phyloP scores from a whole-genome alignment of 176 grass and related monocot species.

The Ananas comosus region DNA sequence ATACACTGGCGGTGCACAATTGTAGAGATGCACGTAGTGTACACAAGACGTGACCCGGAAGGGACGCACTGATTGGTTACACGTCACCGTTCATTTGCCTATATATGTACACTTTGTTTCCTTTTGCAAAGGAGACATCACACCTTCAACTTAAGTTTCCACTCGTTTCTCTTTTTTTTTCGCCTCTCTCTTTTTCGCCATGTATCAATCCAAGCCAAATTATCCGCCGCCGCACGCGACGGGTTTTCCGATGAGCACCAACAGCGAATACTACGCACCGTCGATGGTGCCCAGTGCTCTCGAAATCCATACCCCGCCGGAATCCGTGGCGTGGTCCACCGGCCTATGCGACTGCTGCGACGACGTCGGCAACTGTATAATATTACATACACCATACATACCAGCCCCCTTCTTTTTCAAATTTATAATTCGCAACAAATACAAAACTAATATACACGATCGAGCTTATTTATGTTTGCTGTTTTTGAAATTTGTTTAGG shows the following conservation, averaged over 20 bases:
- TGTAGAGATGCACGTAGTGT: too few species aligned
- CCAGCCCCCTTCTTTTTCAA: too few species aligned
- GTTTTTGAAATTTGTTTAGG: background rate
- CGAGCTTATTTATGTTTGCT: too few species aligned
- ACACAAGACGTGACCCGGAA: too few species aligned
- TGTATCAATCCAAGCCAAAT: background rate
- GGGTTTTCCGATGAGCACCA: slow-evolving; percentile 15
- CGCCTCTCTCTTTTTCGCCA: background rate
- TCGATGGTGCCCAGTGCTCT: background rate
- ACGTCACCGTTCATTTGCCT: too few species aligned
- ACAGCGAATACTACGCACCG: background rate
- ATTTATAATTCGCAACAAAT: too few species aligned
- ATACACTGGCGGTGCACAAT: too few species aligned
- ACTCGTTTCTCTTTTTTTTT: background rate
- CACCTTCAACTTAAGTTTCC: too few species aligned
- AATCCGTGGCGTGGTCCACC: slow-evolving; percentile 37
- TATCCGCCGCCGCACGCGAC: background rate
- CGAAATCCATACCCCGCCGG: background rate
- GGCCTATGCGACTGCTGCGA: slow-evolving; percentile 52
- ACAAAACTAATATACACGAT: too few species aligned
- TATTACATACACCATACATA: background rate
- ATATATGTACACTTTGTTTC: too few species aligned
- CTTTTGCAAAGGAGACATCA: too few species aligned
- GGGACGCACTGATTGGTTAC: too few species aligned
- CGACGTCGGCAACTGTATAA: slow-evolving; percentile 46